These are phyloP conservation scores for Hibiscus syriacus DNA, from an alignment of 345 rosid genomes.

Conservation along the genomic window DNA sequence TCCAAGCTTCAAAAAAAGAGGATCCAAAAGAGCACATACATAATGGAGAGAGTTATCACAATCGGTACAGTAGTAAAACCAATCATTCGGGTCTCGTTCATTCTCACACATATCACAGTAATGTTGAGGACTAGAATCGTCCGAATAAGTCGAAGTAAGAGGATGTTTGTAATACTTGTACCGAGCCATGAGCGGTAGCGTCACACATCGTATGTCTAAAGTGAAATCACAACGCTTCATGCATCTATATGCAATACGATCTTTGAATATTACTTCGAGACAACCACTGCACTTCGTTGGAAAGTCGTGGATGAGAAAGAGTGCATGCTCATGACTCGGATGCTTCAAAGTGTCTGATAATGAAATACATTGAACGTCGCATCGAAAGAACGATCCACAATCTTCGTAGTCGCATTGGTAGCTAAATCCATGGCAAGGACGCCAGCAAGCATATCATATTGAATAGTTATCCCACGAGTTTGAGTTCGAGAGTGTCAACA, in stretches of 20 bases:
- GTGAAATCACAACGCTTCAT: slow-evolving; percentile 5
- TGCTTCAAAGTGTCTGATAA: neutral
- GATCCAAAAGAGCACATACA: neutral
- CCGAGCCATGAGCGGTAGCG: neutral
- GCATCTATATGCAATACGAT: neutral
- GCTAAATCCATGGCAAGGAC: slow-evolving; percentile 2
- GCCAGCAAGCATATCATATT: neutral
- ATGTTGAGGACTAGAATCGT: neutral
- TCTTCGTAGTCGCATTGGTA: neutral
- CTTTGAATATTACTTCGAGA: rapidly evolving
- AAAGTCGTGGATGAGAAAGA: neutral
- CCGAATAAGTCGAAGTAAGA: slow-evolving; percentile 13
- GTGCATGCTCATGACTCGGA: neutral
- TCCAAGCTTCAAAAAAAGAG: neutral
- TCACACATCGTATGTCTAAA: neutral
- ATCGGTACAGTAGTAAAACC: slow-evolving; percentile 7
- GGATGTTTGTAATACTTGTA: slow-evolving; percentile 6
- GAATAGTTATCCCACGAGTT: neutral
- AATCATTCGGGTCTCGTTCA: slow-evolving; percentile 2
- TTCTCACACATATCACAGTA: slow-evolving; percentile 14
- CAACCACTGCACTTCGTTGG: neutral
- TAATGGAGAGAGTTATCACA: neutral
- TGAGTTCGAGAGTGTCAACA: neutral
- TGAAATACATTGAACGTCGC: neutral
- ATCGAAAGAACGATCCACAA: neutral